Evolutionary conservation across 345 rosid species (phyloP).

Genomic region (Trapa bicornis): DNA sequence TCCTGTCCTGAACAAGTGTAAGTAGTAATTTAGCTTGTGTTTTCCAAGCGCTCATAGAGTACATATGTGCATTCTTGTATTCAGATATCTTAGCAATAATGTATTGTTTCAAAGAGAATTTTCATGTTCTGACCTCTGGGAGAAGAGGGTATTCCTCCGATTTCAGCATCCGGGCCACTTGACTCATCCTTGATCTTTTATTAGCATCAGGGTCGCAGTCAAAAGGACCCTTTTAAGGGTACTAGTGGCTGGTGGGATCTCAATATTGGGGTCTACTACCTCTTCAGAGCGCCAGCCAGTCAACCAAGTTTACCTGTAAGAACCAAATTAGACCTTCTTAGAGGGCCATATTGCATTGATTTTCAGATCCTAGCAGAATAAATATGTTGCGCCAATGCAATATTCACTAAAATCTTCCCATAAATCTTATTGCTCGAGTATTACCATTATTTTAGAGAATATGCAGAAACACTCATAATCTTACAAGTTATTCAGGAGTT

Average conservation of each 20-base stretch:
- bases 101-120: background rate
- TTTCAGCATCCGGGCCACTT: slow-evolving; percentile 89
- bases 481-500: slow-evolving; percentile 88
- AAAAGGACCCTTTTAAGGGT: slow-evolving; percentile 83
- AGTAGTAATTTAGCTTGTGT: background rate
- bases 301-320: slow-evolving; percentile 81
- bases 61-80: background rate
- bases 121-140: slow-evolving; percentile 51
- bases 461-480: slow-evolving; percentile 11
- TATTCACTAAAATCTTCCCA: background rate
- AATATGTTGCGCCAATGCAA: background rate
- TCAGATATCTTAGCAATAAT: background rate
- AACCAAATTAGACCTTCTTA: slow-evolving; percentile 3
- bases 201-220: slow-evolving; percentile 93
- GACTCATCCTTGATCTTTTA: slow-evolving; percentile 96
- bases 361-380: background rate
- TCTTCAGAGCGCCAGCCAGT: slow-evolving; percentile 85
- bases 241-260: slow-evolving; percentile 64
- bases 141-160: slow-evolving; percentile 80
- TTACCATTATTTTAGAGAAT: background rate
- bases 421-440: background rate
- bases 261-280: slow-evolving; percentile 71
- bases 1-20: slow-evolving; percentile 47
- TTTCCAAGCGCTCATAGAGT: too few relatives aligned
- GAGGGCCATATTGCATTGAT: background rate